Evolutionary conservation across 495 filamentous ascomycete genomes (phyloP), one percentile per base, ranked within the genome.

Genomic region (Podospora tetraspora): DNA sequence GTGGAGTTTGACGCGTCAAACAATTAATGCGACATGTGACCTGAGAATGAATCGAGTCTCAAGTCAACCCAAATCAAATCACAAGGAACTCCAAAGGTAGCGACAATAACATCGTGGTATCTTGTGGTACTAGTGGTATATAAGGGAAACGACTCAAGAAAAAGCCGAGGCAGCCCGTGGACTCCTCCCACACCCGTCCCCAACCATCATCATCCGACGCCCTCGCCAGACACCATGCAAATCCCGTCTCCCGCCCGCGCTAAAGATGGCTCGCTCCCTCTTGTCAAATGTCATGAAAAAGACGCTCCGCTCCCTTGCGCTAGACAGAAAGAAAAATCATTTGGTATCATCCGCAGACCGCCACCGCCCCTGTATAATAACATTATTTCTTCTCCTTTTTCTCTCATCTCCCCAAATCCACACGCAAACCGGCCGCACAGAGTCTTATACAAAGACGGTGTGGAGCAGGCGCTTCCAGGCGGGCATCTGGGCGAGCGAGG

Each of bases 391-490:
- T n/a, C 43, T 12, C 32, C 12, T 52, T 52, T 52, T 52, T 19
- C 6, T 43, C 37, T 52, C 34, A 43, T 6, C 34, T 5, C 19
- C 3, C 43, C 16, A 52, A 52, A n/a, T 52, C 1, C 43, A 52
- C 16, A 9, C 43, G 19, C 43, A 52, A 34, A 52, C 43, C 43
- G 43, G 9, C 32, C 1, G 9, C 43, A 52, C 43, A n/a, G 43
- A 16, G 43, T 52, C 43, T 72, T 81, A 89, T 59, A 89, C 52
- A 59, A 79, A 85, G 22, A 87, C 21, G 22, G 70, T 61, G 62
- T 85, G 71, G 12, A 79, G 62, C 5, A 81, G n/a, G 2, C 84
- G 74, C 73, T 77, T 83, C 84, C 84, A 89, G 0, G 76, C 73
- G 7, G 87, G 86, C 79, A 81, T 79, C 0, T 78, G 64, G 25